Conservation (phyloP, 768 basidiomycete genomes). For the Kwoniella sp. region DNA sequence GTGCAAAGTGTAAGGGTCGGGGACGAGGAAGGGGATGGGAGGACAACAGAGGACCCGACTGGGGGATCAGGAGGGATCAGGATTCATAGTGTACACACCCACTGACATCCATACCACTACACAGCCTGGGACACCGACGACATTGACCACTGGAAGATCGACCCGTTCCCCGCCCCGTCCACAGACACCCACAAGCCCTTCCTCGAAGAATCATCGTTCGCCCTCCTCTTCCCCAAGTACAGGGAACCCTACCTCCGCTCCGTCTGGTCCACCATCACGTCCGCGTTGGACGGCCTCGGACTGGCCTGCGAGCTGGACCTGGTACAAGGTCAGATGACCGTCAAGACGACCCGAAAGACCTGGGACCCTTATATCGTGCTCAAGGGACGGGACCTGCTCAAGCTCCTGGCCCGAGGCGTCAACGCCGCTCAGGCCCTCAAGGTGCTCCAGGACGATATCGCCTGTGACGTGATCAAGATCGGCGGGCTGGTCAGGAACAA, state of each 20-base stretch:
- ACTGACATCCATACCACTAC: too few species aligned
- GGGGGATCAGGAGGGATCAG: too few species aligned
- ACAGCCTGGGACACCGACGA: conserved; percentile 98
- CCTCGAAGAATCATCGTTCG: conserved; percentile 94
- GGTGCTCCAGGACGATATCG: conserved; percentile 79
- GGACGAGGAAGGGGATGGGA: too few species aligned
- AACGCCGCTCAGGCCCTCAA: conserved; percentile 68
- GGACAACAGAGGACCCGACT: too few species aligned
- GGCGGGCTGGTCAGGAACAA: conserved; percentile 90
- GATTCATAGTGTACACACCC: too few species aligned
- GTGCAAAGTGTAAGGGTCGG: too few species aligned
- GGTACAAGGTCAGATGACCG: conserved; percentile 95
- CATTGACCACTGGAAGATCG: conserved; percentile 97
- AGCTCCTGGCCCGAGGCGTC: conserved; percentile 89
- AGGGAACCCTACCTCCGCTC: conserved; percentile 87
- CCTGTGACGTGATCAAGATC: conserved; percentile 98
- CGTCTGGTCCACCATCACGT: conserved; percentile 86
- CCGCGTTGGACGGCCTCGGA: conserved; percentile 65
- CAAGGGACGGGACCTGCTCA: conserved; percentile 93
- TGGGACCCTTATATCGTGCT: conserved; percentile 94
- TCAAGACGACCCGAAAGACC: conserved; percentile 92
- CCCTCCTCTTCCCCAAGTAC: conserved; percentile 96
- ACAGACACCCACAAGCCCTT: conserved; percentile 59
- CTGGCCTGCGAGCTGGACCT: conserved; percentile 87
- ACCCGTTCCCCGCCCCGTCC: conserved; percentile 66